phyloP scores from a whole-genome alignment of 352 stramenopile species.

The Globisporangium iwayamae region DNA sequence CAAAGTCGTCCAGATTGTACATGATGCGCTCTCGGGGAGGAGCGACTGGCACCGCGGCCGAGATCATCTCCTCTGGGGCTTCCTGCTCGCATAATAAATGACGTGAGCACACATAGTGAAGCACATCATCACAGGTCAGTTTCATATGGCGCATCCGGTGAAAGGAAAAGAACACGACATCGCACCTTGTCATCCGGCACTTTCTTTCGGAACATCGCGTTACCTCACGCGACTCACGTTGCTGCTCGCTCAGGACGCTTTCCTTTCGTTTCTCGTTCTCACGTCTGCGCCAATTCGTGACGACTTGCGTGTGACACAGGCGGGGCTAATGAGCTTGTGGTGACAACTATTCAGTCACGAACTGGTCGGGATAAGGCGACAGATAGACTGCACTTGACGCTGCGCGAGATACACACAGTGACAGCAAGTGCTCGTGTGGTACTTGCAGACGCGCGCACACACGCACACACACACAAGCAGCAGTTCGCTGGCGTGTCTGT shows the following conservation, averaged over 20 bases:
- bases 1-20: conserved; percentile 71
- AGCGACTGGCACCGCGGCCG: conserved; percentile 37
- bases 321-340: too few species aligned
- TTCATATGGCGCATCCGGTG: neutral
- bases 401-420: too few species aligned
- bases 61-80: conserved; percentile 47
- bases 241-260: neutral
- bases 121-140: neutral
- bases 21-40: conserved; percentile 26
- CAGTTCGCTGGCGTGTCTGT: too few species aligned
- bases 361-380: too few species aligned
- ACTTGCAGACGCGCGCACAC: too few species aligned
- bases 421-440: too few species aligned
- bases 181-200: conserved; percentile 33
- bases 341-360: too few species aligned
- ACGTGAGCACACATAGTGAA: neutral
- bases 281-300: neutral
- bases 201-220: conserved; percentile 39
- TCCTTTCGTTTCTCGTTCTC: neutral
- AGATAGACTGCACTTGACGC: too few species aligned
- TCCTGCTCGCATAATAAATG: conserved; percentile 19
- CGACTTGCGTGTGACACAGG: neutral
- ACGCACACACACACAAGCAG: too few species aligned
- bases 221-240: neutral
- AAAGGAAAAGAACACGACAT: neutral